Conservation (phyloP, 768 basidiomycete genomes). For the Podaxis carcinomalis region DNA sequence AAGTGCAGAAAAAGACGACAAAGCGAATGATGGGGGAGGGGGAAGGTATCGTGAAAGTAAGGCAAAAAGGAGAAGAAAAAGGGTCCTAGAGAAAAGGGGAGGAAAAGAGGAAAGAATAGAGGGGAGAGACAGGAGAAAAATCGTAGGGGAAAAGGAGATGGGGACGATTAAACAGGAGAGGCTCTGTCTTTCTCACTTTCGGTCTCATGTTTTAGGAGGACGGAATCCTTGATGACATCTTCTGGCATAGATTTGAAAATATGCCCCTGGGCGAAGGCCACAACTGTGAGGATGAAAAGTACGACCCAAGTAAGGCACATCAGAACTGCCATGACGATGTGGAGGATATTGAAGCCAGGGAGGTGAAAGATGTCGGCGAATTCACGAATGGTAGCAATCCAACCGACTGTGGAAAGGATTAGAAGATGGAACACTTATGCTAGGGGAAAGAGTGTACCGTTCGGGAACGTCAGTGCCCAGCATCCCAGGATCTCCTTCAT, state of each 20-base stretch:
- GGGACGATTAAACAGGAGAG: neutral
- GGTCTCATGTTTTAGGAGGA: neutral
- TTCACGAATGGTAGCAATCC: slow-evolving; percentile 38
- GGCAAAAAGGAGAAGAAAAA: neutral
- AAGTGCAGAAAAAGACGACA: neutral
- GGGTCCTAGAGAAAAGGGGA: neutral
- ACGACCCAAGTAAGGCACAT: slow-evolving; percentile 38
- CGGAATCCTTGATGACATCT: slow-evolving; percentile 37
- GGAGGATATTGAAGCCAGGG: slow-evolving; percentile 32
- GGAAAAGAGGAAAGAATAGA: neutral
- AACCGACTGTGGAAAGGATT: slow-evolving; percentile 28
- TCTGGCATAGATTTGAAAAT: slow-evolving; percentile 39
- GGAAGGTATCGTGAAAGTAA: neutral
- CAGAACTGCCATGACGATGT: slow-evolving; percentile 34
- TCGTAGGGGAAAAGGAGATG: neutral
- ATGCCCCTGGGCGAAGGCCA: slow-evolving; percentile 38
- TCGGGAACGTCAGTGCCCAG: slow-evolving; percentile 46
- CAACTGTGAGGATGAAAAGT: slow-evolving; percentile 34
- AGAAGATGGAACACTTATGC: neutral
- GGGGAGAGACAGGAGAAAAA: neutral
- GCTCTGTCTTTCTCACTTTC: neutral
- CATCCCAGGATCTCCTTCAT: slow-evolving; percentile 44
- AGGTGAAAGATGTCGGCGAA: slow-evolving; percentile 39
- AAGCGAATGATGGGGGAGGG: neutral
- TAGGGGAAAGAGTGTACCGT: slow-evolving; percentile 22